Evolutionary conservation across 148 eudicot genomes (phyloP).

Genomic region (Fallopia convolvulus): DNA sequence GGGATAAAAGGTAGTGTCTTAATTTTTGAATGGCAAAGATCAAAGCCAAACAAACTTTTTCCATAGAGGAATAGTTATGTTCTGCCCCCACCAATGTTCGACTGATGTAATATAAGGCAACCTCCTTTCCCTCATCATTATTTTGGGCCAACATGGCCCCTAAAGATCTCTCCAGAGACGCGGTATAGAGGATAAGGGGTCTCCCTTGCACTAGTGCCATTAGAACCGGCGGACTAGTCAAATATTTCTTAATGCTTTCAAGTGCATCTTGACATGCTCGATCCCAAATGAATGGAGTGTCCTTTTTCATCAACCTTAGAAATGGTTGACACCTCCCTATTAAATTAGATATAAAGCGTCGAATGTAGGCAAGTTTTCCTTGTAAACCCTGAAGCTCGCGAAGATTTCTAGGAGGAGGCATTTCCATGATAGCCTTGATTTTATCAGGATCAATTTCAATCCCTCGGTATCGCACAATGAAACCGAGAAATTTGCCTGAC

Average conservation of each 20-base stretch:
- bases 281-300: neutral
- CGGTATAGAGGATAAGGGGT: neutral
- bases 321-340: neutral
- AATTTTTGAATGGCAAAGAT: neutral
- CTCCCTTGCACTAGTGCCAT: neutral
- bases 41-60: neutral
- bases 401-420: neutral
- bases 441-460: neutral
- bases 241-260: neutral
- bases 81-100: neutral
- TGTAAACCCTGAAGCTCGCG: neutral
- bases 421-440: neutral
- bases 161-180: neutral
- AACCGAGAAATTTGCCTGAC: neutral
- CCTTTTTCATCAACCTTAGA: neutral
- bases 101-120: neutral
- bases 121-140: neutral
- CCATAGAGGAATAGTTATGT: neutral
- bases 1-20: too few species aligned
- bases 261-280: neutral
- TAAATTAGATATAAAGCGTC: neutral
- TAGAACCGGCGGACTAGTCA: neutral
- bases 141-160: neutral
- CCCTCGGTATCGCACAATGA: neutral
- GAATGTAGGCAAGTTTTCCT: neutral